Base-by-base conservation (phyloP, 371 early-diverging fungal species). In the Entomophthora muscae region DNA sequence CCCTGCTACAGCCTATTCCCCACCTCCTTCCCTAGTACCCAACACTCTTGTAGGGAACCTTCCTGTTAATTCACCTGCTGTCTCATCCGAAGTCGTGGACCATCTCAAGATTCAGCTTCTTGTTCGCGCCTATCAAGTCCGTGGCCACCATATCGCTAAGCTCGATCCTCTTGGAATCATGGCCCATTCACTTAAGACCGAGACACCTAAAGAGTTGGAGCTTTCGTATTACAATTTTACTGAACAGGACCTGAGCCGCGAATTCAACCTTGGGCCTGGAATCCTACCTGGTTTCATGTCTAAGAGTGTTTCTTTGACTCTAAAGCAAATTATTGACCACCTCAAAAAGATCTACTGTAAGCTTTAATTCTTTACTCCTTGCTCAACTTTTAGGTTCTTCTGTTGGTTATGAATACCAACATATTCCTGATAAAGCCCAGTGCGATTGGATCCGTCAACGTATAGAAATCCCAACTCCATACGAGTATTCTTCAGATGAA, bases 31-130 rank as follows among this genome's bases (percentile, higher is more conserved):
- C 27, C 68, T 85, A 32, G 72, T 74, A 55, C 80, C 81, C 26
- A 54, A 57, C 27, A 66, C 57, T 29, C 42, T 61, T 3, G 53
- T 63, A 24, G 33, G 59, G 2, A 53, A 33, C 22, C 5, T 52
- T 3, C 69, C 69, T 1, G 68, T 68, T 24, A 54, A 72, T 26
- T 65, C 65, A 26, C 63, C 65, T 56, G 65, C 64, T 23, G 63
- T 68, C 64, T 55, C 67, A 28, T 75, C 80, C 30, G 88, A 88
- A 61, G 85, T 95, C 55, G 79, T 89, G 74, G 96, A 95, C 76
- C 95, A 95, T 73, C 83, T 96, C 84, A 97, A 97, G 78, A 85
- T 97, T 57, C 96, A 97, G 78, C 83, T 95, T n/a, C 72, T 97
- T 64, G 93, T 91, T 29, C 84, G 98, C 63, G 98, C 98, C 32